Conservation (phyloP, 495 filamentous ascomycete genomes). For the Penicillium dipodomyicola region DNA sequence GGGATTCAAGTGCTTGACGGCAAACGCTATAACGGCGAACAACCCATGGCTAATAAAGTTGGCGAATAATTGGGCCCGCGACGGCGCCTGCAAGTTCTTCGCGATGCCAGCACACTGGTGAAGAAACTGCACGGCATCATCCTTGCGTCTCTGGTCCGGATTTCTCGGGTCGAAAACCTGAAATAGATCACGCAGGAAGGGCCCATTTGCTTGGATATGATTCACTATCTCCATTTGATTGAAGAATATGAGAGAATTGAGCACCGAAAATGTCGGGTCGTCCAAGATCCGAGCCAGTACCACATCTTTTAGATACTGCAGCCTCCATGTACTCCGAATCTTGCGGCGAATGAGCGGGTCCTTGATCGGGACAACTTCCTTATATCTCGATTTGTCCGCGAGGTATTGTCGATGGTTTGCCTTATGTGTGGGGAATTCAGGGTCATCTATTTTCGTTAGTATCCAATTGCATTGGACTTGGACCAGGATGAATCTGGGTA, state of each 20-base stretch:
- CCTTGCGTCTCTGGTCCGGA: conserved; percentile 68
- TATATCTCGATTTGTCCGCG: conserved; percentile 81
- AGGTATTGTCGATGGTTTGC: conserved; percentile 96
- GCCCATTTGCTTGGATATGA: conserved; percentile 75
- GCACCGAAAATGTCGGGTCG: conserved; percentile 94
- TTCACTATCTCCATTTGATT: conserved; percentile 97
- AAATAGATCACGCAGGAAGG: conserved; percentile 86
- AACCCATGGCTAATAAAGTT: conserved; percentile 88
- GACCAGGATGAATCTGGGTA: background rate
- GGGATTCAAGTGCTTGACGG: conserved; percentile 79
- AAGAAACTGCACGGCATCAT: conserved; percentile 93
- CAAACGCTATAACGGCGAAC: conserved; percentile 86
- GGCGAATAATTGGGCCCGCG: conserved; percentile 74
- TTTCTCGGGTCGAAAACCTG: conserved; percentile 71
- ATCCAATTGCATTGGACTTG: conserved; percentile 4
- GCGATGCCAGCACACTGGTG: conserved; percentile 94
- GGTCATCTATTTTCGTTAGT: conserved; percentile 62
- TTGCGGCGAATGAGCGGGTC: conserved; percentile 78
- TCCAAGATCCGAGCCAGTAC: conserved; percentile 94
- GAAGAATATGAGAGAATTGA: conserved; percentile 98
- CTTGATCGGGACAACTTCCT: conserved; percentile 92
- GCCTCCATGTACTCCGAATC: conserved; percentile 91
- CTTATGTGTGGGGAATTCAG: conserved; percentile 97
- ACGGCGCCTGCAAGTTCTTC: conserved; percentile 85
- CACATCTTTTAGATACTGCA: conserved; percentile 98